Conservation (phyloP, 2,329 filamentous ascomycete species). For the Fusarium neocosmosporiellum region DNA sequence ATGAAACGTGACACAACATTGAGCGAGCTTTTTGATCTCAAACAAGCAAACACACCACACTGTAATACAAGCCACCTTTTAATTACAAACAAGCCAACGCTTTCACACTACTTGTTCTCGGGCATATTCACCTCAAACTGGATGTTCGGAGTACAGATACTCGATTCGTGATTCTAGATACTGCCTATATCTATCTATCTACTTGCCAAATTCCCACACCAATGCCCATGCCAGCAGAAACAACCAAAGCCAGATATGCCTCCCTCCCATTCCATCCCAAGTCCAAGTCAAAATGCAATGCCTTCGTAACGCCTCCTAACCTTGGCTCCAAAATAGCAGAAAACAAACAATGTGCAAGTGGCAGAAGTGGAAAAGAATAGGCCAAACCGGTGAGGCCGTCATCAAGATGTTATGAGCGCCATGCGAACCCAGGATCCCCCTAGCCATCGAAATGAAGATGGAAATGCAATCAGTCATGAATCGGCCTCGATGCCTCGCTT, state of each 20-base stretch:
- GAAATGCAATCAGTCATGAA: constrained; percentile 12
- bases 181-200: constrained; percentile 29
- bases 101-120: not conserved
- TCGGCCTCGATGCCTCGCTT: constrained; percentile 8
- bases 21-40: not conserved
- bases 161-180: constrained; percentile 15
- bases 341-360: constrained; percentile 12
- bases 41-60: not conserved
- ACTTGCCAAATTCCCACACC: constrained; percentile 1
- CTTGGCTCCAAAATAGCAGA: constrained; percentile 25
- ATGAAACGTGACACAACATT: constrained; percentile 20
- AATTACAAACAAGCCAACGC: not conserved
- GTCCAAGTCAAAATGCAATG: constrained; percentile 20
- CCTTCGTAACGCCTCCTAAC: constrained; percentile 24
- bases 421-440: constrained; percentile 4
- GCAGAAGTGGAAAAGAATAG: constrained; percentile 3
- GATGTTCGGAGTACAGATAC: not conserved
- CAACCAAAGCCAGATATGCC: constrained; percentile 17
- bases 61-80: not conserved
- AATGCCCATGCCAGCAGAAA: constrained; percentile 7
- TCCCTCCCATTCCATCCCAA: constrained; percentile 20
- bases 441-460: constrained; percentile 12
- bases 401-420: constrained; percentile 37
- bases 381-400: constrained; percentile 19
- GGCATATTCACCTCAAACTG: not conserved